Conservation (phyloP, 352 stramenopile species). For the Paralagenidium karlingii region DNA sequence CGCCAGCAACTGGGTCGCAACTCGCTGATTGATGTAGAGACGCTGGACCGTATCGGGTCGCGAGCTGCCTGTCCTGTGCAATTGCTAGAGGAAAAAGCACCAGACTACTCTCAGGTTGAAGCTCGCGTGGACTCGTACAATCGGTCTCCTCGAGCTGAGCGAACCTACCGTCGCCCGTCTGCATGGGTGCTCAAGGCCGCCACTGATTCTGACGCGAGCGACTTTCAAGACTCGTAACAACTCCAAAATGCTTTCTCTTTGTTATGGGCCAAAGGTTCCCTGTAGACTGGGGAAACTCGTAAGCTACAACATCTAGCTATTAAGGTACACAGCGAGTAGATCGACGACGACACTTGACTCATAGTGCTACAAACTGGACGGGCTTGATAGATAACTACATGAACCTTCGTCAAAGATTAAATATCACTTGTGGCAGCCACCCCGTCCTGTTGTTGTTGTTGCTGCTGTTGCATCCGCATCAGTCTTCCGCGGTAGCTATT, state of each 20-base stretch:
- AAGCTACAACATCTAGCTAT: no score
- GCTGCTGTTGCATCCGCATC: constrained; percentile 16
- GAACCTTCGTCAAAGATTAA: not conserved
- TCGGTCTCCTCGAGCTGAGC: constrained; percentile 26
- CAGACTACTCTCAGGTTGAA: constrained; percentile 37
- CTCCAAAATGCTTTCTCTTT: not conserved
- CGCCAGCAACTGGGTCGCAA: constrained; percentile 27
- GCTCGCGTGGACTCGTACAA: constrained; percentile 51
- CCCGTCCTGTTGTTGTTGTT: no score
- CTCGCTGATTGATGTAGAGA: constrained; percentile 51
- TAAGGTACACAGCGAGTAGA: no score
- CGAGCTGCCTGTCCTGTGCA: constrained; percentile 55
- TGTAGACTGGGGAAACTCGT: no score
- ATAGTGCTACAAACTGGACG: no score
- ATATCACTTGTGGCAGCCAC: no score
- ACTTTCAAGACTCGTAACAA: not conserved
- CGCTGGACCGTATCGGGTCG: constrained; percentile 62
- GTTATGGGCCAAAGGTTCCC: not conserved
- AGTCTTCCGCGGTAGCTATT: constrained; percentile 67
- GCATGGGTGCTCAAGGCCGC: constrained; percentile 26
- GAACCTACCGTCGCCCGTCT: constrained; percentile 30
- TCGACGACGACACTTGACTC: no score
- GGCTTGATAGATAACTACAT: no score
- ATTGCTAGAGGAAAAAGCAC: constrained; percentile 34
- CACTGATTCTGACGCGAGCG: constrained; percentile 4